Evolutionary conservation across 257 asterid species (phyloP).

Genomic region (Solanum medicagineum): DNA sequence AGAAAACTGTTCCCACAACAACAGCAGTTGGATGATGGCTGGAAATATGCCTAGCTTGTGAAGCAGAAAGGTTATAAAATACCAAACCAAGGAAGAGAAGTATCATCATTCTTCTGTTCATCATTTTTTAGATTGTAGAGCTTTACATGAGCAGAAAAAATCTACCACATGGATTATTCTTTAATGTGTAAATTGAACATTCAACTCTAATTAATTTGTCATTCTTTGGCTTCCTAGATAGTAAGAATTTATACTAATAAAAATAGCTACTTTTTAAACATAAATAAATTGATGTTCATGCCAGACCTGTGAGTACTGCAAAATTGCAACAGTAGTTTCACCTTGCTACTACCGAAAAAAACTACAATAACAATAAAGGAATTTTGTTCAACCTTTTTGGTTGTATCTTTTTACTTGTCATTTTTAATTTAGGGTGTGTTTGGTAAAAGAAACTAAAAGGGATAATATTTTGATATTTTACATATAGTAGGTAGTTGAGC

Average conservation of each 20-base stretch:
- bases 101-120: neutral
- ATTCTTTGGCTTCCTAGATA: neutral
- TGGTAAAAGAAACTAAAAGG: neutral
- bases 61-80: neutral
- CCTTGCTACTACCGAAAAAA: neutral
- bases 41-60: neutral
- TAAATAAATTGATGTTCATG: neutral
- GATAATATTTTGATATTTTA: neutral
- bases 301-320: neutral
- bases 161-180: neutral
- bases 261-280: neutral
- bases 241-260: neutral
- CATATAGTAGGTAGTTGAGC: no score
- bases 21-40: neutral
- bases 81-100: neutral
- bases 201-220: neutral
- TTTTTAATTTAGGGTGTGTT: neutral
- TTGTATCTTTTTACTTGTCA: neutral
- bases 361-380: neutral
- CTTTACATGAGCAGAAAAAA: neutral
- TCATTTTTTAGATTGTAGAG: neutral
- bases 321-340: neutral
- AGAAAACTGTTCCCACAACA: neutral
- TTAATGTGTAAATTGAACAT: neutral
- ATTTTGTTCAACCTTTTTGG: neutral